These are phyloP conservation scores for Trichocladium antarcticum DNA, from an alignment of 495 filamentous ascomycete genomes.

Conservation along the genomic window DNA sequence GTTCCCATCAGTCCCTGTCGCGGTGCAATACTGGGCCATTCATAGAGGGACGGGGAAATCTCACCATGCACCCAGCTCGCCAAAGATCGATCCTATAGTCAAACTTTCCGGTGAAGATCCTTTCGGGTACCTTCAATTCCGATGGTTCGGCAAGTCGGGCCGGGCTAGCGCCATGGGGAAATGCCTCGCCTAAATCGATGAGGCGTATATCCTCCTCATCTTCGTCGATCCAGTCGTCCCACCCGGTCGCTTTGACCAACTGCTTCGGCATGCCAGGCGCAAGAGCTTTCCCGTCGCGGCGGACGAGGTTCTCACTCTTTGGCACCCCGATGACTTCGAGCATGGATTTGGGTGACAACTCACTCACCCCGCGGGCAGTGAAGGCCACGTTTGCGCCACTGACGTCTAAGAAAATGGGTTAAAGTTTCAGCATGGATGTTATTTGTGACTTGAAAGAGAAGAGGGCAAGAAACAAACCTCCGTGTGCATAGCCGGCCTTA, in stretches of 20 bases:
- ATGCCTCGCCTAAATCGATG: slow-evolving; percentile 39
- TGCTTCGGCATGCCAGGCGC: slow-evolving; percentile 28
- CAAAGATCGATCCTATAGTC: slow-evolving; percentile 38
- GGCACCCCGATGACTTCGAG: slow-evolving; percentile 30
- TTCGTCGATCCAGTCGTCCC: slow-evolving; percentile 29
- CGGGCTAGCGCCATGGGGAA: slow-evolving; percentile 20
- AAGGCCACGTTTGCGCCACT: slow-evolving; percentile 16
- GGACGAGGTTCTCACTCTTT: slow-evolving; percentile 26
- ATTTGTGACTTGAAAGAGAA: too few relatives aligned
- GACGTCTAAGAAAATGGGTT: slow-evolving; percentile 9
- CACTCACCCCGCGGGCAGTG: slow-evolving; percentile 10
- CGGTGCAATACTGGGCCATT: too few relatives aligned
- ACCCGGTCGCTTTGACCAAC: slow-evolving; percentile 27
- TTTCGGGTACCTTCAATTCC: slow-evolving; percentile 32
- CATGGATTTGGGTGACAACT: slow-evolving; percentile 22
- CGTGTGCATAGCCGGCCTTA: slow-evolving; percentile 22
- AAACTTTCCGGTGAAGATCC: slow-evolving; percentile 31
- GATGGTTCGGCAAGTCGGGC: slow-evolving; percentile 28
- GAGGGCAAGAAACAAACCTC: slow-evolving; percentile 20
- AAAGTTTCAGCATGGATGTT: not conserved
- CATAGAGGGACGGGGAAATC: not conserved
- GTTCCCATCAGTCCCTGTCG: not conserved
- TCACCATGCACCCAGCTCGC: slow-evolving; percentile 34
- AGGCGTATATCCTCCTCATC: slow-evolving; percentile 34
- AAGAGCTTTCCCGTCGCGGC: slow-evolving; percentile 25